Base-by-base conservation (phyloP, 345 rosid species). In the Litchi chinensis region DNA sequence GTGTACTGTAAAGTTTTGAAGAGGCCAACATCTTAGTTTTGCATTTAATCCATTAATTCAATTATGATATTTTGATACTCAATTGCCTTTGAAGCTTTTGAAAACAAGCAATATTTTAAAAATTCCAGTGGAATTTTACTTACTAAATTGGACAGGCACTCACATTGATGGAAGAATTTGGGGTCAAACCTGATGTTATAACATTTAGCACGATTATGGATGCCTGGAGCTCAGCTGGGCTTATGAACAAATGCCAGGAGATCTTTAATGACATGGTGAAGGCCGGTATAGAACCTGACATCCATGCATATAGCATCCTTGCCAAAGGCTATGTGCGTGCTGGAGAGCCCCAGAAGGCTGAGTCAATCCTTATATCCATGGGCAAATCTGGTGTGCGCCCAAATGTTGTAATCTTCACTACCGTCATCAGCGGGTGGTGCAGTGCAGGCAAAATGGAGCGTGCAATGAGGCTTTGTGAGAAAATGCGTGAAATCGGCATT, bases 141-240 rank as follows among this genome's bases (percentile, higher is more conserved):
- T 50, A 66, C 48, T 13, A n/a, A 68, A 46, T 60, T 79, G 52
- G 43, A 19, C 86, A 91, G 97, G 91, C 89, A 64, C 84, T 93
- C 69, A 81, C 91, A 52, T 56, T 90, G 80, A 91, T 92, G 98
- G 94, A 88, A 85, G 90, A 90, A 57, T 86, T 80, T 5, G 93
- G 90, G 16, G 87, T 92, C 65, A 89, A 89, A 80, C 94, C 96
- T 21, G 98, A 92, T 70, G 96, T 93, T 43, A 77, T 93, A 60
- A 95, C 97, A 66, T 95, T 91, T 79, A 95, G 99, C 89, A 93
- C 95, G 5, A 85, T 95, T 85, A 93, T 95, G 97, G 90, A 95
- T 78, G 94, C 91, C 2, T 93, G 99, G 95, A 92, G 96, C 85
- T 90, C 96, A 4, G 83, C 90, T 10, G 99, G 98, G 80, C 83